A percentile compares a stretch with the other conserved stretches of the same genome.
Conservation (phyloP, 805 yeast genomes). For the Sungouiozyma ichnusensis region DNA sequence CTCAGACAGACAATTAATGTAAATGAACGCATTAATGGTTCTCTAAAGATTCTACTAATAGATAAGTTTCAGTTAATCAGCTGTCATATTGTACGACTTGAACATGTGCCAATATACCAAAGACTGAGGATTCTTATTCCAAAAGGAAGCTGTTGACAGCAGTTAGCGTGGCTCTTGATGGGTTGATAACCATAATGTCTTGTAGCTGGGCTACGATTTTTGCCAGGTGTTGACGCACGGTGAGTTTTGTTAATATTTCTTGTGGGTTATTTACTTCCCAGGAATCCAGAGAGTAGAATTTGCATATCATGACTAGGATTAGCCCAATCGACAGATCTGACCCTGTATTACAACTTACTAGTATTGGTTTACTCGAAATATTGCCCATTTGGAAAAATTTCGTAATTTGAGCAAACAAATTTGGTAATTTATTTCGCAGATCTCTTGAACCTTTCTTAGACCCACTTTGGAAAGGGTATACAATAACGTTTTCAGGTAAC, state of each 20-base stretch:
- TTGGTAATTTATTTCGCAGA: constrained; percentile 39
- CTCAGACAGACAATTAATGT: no score
- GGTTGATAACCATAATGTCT: constrained; percentile 43
- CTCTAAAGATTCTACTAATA: no score
- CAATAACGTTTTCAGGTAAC: constrained; percentile 1
- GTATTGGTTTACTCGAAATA: constrained; percentile 20
- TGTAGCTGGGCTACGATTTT: constrained; percentile 32
- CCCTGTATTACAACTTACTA: constrained; percentile 54
- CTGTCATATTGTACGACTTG: no score
- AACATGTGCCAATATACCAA: no score
- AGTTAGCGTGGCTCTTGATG: constrained; percentile 68
- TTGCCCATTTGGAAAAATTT: constrained; percentile 8
- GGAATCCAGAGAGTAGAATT: constrained; percentile 33
- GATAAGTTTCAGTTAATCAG: no score
- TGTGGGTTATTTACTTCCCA: constrained; percentile 1
- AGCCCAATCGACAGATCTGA: constrained; percentile 59
- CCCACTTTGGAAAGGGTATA: constrained; percentile 24
- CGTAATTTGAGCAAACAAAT: constrained; percentile 19
- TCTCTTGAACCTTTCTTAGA: constrained; percentile 60
- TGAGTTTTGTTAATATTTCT: constrained; percentile 35
- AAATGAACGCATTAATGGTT: not conserved
- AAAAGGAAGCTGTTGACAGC: constrained; percentile 53
- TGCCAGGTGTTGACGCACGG: constrained; percentile 47
- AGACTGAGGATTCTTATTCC: no score
- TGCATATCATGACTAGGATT: constrained; percentile 41